Percentiles rank a stretch among this genome's conserved stretches.
phyloP scores from a whole-genome alignment of 106 monocot species.

The Narthecium ossifragum region DNA sequence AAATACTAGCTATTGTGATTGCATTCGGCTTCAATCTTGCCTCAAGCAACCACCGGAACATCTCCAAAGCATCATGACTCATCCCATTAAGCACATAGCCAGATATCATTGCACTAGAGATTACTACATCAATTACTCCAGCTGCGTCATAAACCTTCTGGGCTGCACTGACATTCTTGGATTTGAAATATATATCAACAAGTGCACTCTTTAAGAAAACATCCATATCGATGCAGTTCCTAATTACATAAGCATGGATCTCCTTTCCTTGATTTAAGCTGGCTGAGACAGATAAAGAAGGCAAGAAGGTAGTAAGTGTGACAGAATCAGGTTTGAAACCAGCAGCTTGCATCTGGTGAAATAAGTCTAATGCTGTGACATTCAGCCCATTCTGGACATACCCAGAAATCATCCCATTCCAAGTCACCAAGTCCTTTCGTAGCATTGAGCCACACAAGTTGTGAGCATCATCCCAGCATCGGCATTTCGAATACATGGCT shows the following conservation, averaged over 20 bases:
- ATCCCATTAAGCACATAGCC: conserved; percentile 81
- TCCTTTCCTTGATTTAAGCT: conserved; percentile 51
- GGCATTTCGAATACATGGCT: conserved; percentile 80
- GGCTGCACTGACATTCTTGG: conserved; percentile 49
- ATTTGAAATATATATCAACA: conserved; percentile 84
- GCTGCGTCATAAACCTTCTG: conserved; percentile 41
- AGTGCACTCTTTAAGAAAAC: conserved; percentile 80
- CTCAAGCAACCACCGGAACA: conserved; percentile 42
- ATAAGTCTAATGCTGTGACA: conserved; percentile 49
- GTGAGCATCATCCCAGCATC: conserved; percentile 39
- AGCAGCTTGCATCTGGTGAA: conserved; percentile 52
- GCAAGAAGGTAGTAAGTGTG: conserved; percentile 70
- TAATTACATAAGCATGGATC: conserved; percentile 68
- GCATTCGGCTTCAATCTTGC: conserved; percentile 63
- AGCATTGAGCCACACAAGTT: conserved; percentile 55
- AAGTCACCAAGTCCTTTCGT: conserved; percentile 51
- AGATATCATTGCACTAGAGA: conserved; percentile 84
- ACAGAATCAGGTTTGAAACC: conserved; percentile 72
- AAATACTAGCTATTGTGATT: conserved; percentile 57
- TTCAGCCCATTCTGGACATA: conserved; percentile 79
- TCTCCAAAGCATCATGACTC: conserved; percentile 42
- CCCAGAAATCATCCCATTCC: conserved; percentile 86
- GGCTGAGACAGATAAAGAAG: conserved; percentile 53
- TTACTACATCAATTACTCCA: conserved; percentile 51
- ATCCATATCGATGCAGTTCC: conserved; percentile 60